Evolutionary conservation across 2,329 filamentous ascomycete species (phyloP).

Genomic region (Apiospora marii): DNA sequence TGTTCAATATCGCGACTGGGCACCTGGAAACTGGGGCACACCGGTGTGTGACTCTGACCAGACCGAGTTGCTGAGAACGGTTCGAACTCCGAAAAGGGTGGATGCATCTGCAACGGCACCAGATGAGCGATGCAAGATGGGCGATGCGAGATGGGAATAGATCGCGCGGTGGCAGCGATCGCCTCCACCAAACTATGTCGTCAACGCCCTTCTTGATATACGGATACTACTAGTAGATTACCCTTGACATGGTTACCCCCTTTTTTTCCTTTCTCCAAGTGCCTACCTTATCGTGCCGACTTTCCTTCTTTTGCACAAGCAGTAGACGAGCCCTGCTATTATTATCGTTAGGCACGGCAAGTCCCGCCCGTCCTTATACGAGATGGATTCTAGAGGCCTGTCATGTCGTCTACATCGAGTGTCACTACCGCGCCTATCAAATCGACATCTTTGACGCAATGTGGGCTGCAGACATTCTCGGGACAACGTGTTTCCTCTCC

Average conservation of each 20-base stretch:
- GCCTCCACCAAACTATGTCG: constrained; percentile 6
- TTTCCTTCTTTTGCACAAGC: neutral
- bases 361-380: neutral
- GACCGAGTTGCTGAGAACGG: neutral
- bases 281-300: neutral
- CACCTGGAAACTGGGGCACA: neutral
- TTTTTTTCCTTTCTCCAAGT: neutral
- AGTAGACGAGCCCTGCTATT: neutral
- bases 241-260: neutral
- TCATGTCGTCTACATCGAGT: neutral
- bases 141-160: constrained; percentile 2
- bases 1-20: neutral
- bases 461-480: neutral
- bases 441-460: constrained; percentile 3
- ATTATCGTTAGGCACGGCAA: neutral
- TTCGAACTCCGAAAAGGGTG: constrained; percentile 4
- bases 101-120: constrained; percentile 6
- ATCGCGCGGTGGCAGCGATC: neutral
- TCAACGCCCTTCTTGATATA: neutral
- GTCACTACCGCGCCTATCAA: neutral
- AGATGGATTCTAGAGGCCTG: neutral
- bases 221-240: neutral
- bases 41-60: neutral
- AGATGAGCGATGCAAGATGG: neutral
- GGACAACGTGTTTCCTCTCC: neutral